Base-by-base conservation (phyloP, 2,329 filamentous ascomycete species). In the Ascochyta clinopodiicola region DNA sequence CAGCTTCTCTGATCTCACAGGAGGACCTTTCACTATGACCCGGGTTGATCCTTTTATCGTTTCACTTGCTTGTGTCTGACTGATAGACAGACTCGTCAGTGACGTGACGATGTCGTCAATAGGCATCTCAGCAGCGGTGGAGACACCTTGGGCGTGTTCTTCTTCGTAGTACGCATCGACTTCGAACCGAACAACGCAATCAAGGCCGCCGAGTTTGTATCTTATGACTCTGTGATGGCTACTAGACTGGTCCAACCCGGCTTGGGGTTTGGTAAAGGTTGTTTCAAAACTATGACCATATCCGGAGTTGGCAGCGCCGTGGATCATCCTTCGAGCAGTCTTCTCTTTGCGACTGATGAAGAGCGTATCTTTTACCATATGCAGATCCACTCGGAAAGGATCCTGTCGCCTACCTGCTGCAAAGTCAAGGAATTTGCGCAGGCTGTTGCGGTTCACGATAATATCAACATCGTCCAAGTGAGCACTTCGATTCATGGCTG, bases 221-320 rank as follows among this genome's bases (percentile, higher is more conserved):
- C 57, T 44, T 13, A 68, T 54, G 9, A 67, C 58, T 9, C 66
- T 55, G 27, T 65, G 60, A 37, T 68, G 63, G 21, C 61, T 56
- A 17, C 49, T 51, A 3, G 62, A 61, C 3, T 59, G 52, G 12
- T 64, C 45, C 17, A 72, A 42, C 3, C 51, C 62, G 7, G 48
- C 17, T 7, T 64, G 47, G 6, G 58, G 56, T 15, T 44, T 62
- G 0, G 70, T 72, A 44, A 72, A 70, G 0, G 45, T 45, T 13
- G 62, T 50, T 48, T 74, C 73, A 43, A 77, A 75, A 21, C 39
- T 64, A 46, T 70, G 65, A 2, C 73, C 73, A 44, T 67, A 76
- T 13, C 69, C 70, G 9, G 61, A 45, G 22, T 62, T 50, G 2
- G 44, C 44, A 19, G 38, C 5, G 15, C 62, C 59, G 21, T 60